Evolutionary conservation across 73 alveolate genomes (phyloP).

Genomic region (Blepharisma stoltei): DNA sequence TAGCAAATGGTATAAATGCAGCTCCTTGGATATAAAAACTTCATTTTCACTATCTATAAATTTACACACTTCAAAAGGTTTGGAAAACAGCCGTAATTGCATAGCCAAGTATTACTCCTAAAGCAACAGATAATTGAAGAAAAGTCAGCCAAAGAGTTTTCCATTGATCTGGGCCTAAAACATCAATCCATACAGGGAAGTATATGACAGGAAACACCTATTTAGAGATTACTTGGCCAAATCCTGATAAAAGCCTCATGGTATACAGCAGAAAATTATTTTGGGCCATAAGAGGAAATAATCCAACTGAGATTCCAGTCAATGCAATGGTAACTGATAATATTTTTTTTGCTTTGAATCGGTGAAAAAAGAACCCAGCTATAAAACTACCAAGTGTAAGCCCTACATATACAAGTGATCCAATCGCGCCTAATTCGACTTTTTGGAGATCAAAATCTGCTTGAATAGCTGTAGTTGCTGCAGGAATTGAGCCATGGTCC

Average conservation of each 20-base stretch:
- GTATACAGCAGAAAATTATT: conserved; percentile 54
- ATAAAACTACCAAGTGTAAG: conserved; percentile 69
- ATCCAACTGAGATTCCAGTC: conserved; percentile 62
- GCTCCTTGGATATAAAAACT: conserved; percentile 82
- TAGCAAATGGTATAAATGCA: conserved; percentile 65
- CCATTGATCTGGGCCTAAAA: conserved; percentile 77
- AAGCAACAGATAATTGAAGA: conserved; percentile 76
- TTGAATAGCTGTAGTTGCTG: conserved; percentile 80
- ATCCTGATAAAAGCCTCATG: conserved; percentile 80
- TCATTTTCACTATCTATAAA: conserved; percentile 71
- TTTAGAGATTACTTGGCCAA: conserved; percentile 62
- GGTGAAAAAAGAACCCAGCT: conserved; percentile 69
- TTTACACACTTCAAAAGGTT: conserved; percentile 42
- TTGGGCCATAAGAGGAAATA: conserved; percentile 56
- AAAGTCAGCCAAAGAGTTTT: conserved; percentile 93
- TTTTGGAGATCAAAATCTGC: conserved; percentile 69
- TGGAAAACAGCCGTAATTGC: conserved; percentile 60
- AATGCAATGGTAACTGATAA: conserved; percentile 59
- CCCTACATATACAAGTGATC: conserved; percentile 86
- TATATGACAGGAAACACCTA: conserved; percentile 70
- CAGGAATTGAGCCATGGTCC: conserved; percentile 97
- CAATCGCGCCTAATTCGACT: conserved; percentile 51
- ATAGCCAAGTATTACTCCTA: conserved; percentile 93
- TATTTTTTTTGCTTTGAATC: conserved; percentile 63
- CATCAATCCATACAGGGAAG: conserved; percentile 97